Conservation (phyloP, 352 stramenopile species). For the Globisporangium spiculum region DNA sequence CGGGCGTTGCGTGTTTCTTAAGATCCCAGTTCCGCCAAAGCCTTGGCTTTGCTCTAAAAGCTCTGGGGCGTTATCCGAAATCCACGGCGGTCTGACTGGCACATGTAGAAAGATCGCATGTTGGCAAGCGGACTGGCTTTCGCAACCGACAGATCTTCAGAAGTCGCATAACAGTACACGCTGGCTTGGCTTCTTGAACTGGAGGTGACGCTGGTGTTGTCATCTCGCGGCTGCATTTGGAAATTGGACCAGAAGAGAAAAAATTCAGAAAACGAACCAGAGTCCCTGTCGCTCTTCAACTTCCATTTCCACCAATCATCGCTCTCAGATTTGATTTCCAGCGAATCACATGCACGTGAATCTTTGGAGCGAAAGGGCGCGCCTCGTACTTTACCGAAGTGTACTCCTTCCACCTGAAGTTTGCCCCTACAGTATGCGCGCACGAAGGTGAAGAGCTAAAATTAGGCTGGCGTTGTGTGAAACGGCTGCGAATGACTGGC, state of each 20-base stretch:
- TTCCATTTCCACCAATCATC: slow-evolving; percentile 1
- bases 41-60: neutral
- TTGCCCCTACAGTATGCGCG: neutral
- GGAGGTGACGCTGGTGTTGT: slow-evolving; percentile 5
- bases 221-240: slow-evolving; percentile 2
- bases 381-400: slow-evolving; percentile 5
- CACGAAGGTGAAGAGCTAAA: slow-evolving; percentile 8
- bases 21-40: neutral
- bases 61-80: neutral
- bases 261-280: slow-evolving; percentile 16
- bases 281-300: neutral
- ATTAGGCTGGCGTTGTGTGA: neutral
- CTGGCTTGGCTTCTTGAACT: neutral
- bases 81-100: neutral
- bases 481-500: slow-evolving; percentile 11
- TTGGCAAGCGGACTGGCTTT: neutral
- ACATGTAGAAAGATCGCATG: neutral
- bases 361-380: slow-evolving; percentile 20
- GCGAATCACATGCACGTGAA: neutral
- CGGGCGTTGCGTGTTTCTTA: neutral
- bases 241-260: slow-evolving; percentile 7
- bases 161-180: neutral
- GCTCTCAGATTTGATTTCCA: neutral
- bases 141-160: slow-evolving; percentile 2
- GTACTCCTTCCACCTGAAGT: neutral